phyloP scores from a whole-genome alignment of 1,139 yeast genomes.

The Saccharomyces uvarum region DNA sequence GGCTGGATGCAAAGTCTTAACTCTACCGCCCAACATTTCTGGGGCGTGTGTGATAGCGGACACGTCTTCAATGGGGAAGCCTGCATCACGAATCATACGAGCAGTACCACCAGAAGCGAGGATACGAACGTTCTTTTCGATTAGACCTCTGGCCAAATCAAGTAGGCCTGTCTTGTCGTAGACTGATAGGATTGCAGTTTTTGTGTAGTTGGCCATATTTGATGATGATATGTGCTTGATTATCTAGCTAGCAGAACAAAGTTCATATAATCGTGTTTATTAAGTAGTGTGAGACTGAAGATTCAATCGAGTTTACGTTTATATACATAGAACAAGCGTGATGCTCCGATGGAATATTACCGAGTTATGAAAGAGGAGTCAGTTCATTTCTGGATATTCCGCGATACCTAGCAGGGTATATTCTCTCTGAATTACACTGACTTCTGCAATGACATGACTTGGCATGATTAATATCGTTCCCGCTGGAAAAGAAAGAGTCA shows the following conservation, averaged over 20 bases:
- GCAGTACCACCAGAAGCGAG: constrained; percentile 98
- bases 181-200: constrained; percentile 92
- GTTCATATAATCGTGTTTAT: not conserved
- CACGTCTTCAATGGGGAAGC: constrained; percentile 95
- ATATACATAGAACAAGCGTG: not conserved
- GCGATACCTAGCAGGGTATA: not conserved
- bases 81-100: constrained; percentile 87
- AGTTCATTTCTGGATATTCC: not conserved
- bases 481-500: not conserved
- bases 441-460: constrained; percentile 1
- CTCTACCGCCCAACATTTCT: constrained; percentile 97
- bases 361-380: not conserved
- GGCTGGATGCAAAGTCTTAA: constrained; percentile 95
- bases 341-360: not conserved
- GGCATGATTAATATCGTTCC: constrained; percentile 5
- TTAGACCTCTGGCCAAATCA: constrained; percentile 92
- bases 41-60: constrained; percentile 95
- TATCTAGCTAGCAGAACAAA: not conserved
- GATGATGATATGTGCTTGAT: not conserved
- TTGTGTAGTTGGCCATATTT: constrained; percentile 37
- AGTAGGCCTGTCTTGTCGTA: constrained; percentile 94
- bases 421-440: not conserved
- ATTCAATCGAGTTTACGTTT: not conserved
- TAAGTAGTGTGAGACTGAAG: not conserved
- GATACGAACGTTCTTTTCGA: constrained; percentile 78